phyloP scores from a whole-genome alignment of 148 eudicot genomes.

The Silene latifolia region DNA sequence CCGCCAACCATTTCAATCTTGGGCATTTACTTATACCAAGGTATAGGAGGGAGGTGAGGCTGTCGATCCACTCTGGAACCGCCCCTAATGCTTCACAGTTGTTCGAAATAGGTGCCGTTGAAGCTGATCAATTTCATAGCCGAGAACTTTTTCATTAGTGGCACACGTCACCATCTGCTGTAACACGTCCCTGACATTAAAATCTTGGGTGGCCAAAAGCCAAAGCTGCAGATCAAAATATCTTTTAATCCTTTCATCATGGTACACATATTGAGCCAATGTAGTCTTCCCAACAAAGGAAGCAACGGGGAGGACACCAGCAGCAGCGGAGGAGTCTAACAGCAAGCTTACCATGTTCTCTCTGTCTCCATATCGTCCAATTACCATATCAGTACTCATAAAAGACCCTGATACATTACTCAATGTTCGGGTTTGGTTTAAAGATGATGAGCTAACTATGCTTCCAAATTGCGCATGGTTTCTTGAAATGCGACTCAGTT shows the following conservation, averaged over 20 bases:
- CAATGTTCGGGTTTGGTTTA: neutral
- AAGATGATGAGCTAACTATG: neutral
- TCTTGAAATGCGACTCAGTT: neutral
- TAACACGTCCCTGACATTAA: conserved; percentile 6
- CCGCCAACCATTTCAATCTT: neutral
- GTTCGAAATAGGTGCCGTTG: neutral
- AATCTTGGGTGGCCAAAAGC: neutral
- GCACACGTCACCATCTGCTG: neutral
- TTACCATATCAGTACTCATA: neutral
- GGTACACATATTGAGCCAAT: too few species aligned
- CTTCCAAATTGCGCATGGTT: neutral
- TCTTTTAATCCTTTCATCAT: too few species aligned
- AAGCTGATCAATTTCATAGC: neutral
- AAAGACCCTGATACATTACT: neutral
- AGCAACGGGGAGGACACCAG: neutral
- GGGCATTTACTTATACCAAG: neutral
- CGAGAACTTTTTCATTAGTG: neutral
- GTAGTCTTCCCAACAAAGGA: conserved; percentile 6
- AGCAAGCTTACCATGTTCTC: neutral
- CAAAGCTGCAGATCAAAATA: conserved; percentile 15
- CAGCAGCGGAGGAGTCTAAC: neutral
- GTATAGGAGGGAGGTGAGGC: neutral
- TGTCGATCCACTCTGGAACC: conserved; percentile 1
- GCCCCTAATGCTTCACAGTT: neutral
- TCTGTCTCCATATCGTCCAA: conserved; percentile 13